Percentiles rank a stretch among this genome's conserved stretches.
Conservation (phyloP, 768 basidiomycete species). For the Roridomyces roridus region DNA sequence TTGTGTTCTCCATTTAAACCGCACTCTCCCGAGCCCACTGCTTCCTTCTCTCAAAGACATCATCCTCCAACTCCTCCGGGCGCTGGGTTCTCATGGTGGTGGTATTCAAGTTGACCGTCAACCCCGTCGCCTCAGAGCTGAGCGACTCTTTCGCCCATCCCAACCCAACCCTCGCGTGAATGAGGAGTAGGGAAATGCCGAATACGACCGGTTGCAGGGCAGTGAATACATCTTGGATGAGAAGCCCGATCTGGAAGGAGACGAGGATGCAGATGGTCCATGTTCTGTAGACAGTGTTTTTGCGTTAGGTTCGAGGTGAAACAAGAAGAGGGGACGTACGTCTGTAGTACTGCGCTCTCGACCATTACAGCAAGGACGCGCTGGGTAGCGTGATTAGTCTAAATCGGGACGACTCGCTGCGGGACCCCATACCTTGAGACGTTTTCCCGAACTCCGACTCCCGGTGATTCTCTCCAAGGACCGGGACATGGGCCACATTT, state of each 20-base stretch:
- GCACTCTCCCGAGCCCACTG: too few species aligned
- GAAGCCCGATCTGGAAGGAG: not conserved
- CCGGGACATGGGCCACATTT: not conserved
- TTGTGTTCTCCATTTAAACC: too few species aligned
- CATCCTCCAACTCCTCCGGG: too few species aligned
- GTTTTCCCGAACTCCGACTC: not conserved
- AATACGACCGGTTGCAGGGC: constrained; percentile 3
- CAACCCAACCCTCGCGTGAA: constrained; percentile 1
- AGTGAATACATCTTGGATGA: not conserved
- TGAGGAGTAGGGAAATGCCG: constrained; percentile 7
- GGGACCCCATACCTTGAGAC: not conserved
- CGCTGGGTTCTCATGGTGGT: too few species aligned
- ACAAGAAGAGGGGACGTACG: not conserved
- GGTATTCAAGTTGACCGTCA: too few species aligned
- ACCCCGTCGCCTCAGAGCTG: too few species aligned
- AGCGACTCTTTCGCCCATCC: constrained; percentile 1
- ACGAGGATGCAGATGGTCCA: constrained; percentile 3
- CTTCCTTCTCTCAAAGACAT: too few species aligned
- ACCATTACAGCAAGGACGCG: not conserved
- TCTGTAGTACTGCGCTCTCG: constrained; percentile 14
- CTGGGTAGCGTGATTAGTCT: not conserved
- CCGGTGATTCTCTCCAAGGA: constrained; percentile 3
- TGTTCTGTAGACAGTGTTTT: not conserved
- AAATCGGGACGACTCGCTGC: too few species aligned
- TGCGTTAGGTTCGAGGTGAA: too few species aligned